phyloP scores from a whole-genome alignment of 495 filamentous ascomycete species.

The Emericellopsis terricola region DNA sequence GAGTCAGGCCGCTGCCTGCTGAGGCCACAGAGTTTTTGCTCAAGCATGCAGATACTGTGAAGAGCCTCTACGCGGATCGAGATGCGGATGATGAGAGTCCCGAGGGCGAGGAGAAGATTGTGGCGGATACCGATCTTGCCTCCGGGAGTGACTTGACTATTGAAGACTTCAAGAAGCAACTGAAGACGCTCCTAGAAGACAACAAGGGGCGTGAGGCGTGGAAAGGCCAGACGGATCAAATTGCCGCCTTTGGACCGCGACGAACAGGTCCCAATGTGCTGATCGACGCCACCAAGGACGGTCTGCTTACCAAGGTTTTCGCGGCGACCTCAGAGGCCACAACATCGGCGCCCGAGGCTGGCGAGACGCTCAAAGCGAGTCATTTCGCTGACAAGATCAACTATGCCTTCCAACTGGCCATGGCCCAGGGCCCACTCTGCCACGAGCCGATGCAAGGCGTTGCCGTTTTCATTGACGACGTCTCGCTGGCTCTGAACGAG shows the following conservation, averaged over 20 bases:
- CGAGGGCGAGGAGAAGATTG: slow-evolving; percentile 22
- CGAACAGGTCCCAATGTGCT: slow-evolving; percentile 78
- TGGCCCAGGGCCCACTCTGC: slow-evolving; percentile 75
- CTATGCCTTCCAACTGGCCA: slow-evolving; percentile 90
- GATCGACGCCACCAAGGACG: slow-evolving; percentile 61
- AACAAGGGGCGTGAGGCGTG: slow-evolving; percentile 56
- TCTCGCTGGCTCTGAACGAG: slow-evolving; percentile 37
- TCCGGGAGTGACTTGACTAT: slow-evolving; percentile 40
- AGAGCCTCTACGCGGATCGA: slow-evolving; percentile 55
- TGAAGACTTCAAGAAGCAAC: slow-evolving; percentile 55
- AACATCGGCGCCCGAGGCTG: slow-evolving; percentile 10
- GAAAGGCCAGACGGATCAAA: slow-evolving; percentile 59
- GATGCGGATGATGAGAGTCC: slow-evolving; percentile 15
- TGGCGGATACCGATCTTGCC: slow-evolving; percentile 29
- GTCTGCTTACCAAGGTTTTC: slow-evolving; percentile 60
- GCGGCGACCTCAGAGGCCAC: slow-evolving; percentile 17
- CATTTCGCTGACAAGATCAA: slow-evolving; percentile 80
- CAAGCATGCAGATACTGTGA: slow-evolving; percentile 63
- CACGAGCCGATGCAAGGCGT: slow-evolving; percentile 87
- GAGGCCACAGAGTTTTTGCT: slow-evolving; percentile 71
- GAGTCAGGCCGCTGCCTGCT: slow-evolving; percentile 62
- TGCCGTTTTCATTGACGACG: slow-evolving; percentile 76
- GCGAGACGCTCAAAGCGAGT: slow-evolving; percentile 41
- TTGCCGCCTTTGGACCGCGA: slow-evolving; percentile 76
- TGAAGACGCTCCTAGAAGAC: slow-evolving; percentile 45